Conservation (phyloP, 2,329 filamentous ascomycete genomes). For the Neophaeococcomyces mojaviensis region DNA sequence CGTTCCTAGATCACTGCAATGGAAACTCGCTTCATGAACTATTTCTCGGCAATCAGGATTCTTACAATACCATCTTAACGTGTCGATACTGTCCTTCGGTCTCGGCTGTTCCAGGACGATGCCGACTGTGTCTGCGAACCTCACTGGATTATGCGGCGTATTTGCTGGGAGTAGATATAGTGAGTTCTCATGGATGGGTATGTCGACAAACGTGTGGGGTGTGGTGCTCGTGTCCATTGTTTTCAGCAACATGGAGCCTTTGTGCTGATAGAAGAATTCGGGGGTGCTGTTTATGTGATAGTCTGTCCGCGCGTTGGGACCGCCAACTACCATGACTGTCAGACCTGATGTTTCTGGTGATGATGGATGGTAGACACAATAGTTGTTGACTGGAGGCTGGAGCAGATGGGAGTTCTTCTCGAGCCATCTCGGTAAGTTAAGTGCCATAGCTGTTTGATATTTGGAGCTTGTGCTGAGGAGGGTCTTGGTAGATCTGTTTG, state of each 20-base stretch:
- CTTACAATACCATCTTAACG: conserved; percentile 84
- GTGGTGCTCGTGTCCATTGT: conserved; percentile 61
- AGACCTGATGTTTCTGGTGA: conserved; percentile 74
- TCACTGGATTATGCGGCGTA: conserved; percentile 91
- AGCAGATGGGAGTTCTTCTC: conserved; percentile 85
- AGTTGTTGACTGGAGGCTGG: conserved; percentile 92
- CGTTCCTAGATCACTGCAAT: conserved; percentile 82
- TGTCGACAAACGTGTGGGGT: conserved; percentile 62
- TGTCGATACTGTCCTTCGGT: conserved; percentile 62
- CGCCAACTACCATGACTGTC: conserved; percentile 88
- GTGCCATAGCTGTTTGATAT: conserved; percentile 12
- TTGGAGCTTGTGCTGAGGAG: neutral
- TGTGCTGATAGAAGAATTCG: conserved; percentile 98
- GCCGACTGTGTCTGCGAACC: conserved; percentile 89
- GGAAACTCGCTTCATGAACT: conserved; percentile 80
- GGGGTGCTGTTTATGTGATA: conserved; percentile 97
- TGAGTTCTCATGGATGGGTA: conserved; percentile 84
- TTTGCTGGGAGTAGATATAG: conserved; percentile 91
- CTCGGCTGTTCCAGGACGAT: conserved; percentile 83
- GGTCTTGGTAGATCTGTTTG: neutral
- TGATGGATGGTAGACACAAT: conserved; percentile 75
- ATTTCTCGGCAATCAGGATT: conserved; percentile 52
- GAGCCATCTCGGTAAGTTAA: conserved; percentile 54
- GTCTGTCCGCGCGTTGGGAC: conserved; percentile 90
- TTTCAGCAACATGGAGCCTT: conserved; percentile 87